Conservation (phyloP, 1,284 basidiomycete species). For the Pholiota adiposa region DNA sequence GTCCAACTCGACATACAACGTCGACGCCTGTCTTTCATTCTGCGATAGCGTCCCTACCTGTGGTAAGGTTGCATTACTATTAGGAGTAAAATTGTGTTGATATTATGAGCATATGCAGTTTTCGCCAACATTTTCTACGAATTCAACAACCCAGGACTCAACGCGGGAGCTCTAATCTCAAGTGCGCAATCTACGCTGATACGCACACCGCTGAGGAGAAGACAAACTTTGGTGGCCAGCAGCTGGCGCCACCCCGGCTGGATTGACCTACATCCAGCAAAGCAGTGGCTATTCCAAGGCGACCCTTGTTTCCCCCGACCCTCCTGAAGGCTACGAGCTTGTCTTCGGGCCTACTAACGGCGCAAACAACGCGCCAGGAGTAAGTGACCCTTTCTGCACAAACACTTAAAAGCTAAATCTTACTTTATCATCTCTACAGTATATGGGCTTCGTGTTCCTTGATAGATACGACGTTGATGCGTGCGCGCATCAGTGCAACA, state of each 20-base stretch:
- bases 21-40: constrained; percentile 4
- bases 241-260: not conserved
- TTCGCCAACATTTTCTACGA: constrained; percentile 9
- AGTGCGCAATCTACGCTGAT: constrained; percentile 4
- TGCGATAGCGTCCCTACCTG: constrained; percentile 1
- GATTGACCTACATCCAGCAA: not conserved
- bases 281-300: constrained; percentile 13
- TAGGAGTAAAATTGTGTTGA: too few species aligned
- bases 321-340: constrained; percentile 41
- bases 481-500: constrained; percentile 39
- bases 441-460: constrained; percentile 43
- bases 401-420: not conserved
- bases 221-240: constrained; percentile 7
- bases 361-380: constrained; percentile 45
- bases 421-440: constrained; percentile 24
- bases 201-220: constrained; percentile 4
- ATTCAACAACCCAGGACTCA: constrained; percentile 8
- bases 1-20: constrained; percentile 8
- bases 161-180: not conserved
- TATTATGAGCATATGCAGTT: not conserved
- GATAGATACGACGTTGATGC: constrained; percentile 38
- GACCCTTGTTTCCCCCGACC: constrained; percentile 31
- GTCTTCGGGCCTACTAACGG: constrained; percentile 42
- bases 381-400: constrained; percentile 24
- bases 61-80: not conserved